These are phyloP conservation scores for Tricholoma flavovirens DNA, from an alignment of 768 basidiomycete genomes.

Conservation along the genomic window DNA sequence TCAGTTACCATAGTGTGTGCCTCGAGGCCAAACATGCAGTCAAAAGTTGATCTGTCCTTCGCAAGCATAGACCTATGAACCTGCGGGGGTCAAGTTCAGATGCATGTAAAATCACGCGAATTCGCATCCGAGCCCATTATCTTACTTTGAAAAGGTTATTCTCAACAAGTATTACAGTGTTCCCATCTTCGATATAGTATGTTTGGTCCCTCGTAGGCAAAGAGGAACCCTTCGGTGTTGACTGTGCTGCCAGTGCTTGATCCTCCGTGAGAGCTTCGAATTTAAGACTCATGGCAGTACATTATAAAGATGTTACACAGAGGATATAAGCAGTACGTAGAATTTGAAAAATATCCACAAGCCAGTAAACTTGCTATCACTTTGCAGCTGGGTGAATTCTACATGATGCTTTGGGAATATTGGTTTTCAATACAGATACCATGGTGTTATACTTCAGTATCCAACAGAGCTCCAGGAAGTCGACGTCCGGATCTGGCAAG, in stretches of 20 bases:
- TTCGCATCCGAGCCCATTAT: neutral
- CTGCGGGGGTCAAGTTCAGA: constrained; percentile 1
- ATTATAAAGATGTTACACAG: too few relatives aligned
- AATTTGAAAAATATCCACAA: too few relatives aligned
- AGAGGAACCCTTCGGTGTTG: neutral
- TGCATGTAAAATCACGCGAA: neutral
- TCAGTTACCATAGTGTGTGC: constrained; percentile 24
- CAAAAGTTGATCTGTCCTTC: constrained; percentile 42
- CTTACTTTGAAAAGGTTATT: constrained; percentile 41
- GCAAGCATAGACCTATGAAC: constrained; percentile 21
- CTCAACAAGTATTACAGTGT: constrained; percentile 36
- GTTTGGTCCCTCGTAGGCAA: constrained; percentile 1
- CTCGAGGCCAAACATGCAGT: constrained; percentile 41
- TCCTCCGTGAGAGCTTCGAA: neutral
- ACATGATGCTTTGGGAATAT: too few relatives aligned
- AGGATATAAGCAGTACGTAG: too few relatives aligned
- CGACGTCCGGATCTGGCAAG: neutral
- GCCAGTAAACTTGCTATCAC: too few relatives aligned
- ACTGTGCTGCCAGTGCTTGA: neutral
- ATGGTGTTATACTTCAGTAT: too few relatives aligned
- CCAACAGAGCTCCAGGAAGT: neutral
- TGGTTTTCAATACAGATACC: neutral
- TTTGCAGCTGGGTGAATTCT: too few relatives aligned
- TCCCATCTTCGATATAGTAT: constrained; percentile 41
- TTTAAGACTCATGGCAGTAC: neutral